phyloP scores from a whole-genome alignment of 2,329 filamentous ascomycete genomes.

The Ascochyta koolunga region DNA sequence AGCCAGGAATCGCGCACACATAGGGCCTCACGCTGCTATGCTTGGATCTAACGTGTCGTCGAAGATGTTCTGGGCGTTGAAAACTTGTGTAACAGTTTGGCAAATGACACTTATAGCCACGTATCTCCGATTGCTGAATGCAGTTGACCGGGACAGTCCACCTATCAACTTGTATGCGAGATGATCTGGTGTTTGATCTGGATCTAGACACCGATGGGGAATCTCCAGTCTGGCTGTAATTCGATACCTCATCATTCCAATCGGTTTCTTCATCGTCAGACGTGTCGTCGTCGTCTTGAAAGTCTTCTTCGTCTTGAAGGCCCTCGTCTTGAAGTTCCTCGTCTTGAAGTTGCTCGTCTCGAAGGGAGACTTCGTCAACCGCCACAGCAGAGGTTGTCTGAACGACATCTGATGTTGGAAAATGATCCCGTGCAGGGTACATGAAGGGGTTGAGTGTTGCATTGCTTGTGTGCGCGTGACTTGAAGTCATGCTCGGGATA shows the following conservation, averaged over 20 bases:
- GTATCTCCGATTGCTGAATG: constrained; percentile 7
- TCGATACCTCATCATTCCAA: constrained; percentile 2
- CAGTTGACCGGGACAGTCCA: constrained; percentile 10
- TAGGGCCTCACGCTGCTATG: constrained; percentile 12
- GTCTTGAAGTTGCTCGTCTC: background rate
- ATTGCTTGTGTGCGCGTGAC: background rate
- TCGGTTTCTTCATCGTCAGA: constrained; percentile 6
- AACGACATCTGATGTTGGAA: background rate
- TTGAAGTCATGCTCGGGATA: background rate
- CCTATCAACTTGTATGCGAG: constrained; percentile 22
- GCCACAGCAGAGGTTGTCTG: background rate
- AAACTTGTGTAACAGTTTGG: constrained; percentile 16
- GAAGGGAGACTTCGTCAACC: background rate
- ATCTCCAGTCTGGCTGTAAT: background rate
- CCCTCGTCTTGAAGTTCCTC: too few species aligned
- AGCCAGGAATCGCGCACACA: constrained; percentile 22
- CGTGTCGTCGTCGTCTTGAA: background rate
- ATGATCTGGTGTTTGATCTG: background rate
- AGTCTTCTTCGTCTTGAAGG: too few species aligned
- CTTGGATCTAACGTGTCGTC: constrained; percentile 30
- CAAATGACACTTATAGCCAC: constrained; percentile 17
- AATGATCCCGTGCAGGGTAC: background rate
- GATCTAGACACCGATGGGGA: background rate
- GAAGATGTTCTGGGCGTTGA: constrained; percentile 29
- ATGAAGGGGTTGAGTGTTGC: background rate